Evolutionary conservation across 2,329 filamentous ascomycete genomes (phyloP).

Genomic region (Pleurostoma richardsiae): DNA sequence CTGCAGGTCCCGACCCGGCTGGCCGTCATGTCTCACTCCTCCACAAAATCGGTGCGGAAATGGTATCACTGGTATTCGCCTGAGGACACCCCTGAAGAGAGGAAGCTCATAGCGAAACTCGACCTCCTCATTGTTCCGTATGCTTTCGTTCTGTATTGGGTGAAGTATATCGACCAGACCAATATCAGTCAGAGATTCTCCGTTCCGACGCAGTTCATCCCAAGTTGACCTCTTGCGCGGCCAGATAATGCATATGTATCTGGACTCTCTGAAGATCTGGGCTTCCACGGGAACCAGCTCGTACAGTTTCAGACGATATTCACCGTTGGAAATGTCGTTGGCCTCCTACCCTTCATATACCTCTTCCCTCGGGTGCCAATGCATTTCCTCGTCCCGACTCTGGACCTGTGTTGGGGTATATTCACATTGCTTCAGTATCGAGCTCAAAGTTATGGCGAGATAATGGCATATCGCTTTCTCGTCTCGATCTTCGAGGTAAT

Average conservation of each 20-base stretch:
- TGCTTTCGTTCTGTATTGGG: conserved; percentile 13
- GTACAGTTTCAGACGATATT: conserved; percentile 17
- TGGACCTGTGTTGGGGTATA: conserved; percentile 17
- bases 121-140: conserved; percentile 13
- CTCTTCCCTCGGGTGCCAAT: conserved; percentile 18
- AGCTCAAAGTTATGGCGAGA: conserved; percentile 8
- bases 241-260: conserved; percentile 10
- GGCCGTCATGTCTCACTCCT: too few relatives aligned
- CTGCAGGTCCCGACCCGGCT: too few relatives aligned
- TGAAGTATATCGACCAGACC: conserved; percentile 14
- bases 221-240: neutral
- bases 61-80: conserved; percentile 15
- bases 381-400: conserved; percentile 16
- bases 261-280: conserved; percentile 7
- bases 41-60: neutral
- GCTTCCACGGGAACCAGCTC: conserved; percentile 9
- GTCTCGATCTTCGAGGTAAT: conserved; percentile 9
- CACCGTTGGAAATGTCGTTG: conserved; percentile 14
- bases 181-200: conserved; percentile 9
- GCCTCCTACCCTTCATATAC: conserved; percentile 17
- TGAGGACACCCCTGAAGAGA: conserved; percentile 12
- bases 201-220: neutral
- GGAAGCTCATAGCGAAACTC: conserved; percentile 11
- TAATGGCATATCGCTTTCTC: conserved; percentile 9
- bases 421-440: conserved; percentile 19